Conservation (phyloP, 1,139 yeast genomes). For the Hansenula sp. region DNA sequence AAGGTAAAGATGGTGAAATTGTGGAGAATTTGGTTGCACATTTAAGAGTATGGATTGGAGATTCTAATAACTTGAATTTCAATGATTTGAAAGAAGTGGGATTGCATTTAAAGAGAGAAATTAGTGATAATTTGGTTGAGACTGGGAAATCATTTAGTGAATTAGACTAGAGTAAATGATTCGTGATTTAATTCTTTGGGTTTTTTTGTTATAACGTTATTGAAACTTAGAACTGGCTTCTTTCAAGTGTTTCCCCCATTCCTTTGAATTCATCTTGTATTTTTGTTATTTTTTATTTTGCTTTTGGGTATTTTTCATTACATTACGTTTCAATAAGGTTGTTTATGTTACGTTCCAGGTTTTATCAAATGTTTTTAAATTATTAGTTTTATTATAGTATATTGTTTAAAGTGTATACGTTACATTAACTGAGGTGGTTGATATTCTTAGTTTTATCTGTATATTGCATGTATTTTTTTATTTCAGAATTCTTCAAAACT, state of each 20-base stretch:
- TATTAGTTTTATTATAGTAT: too few relatives aligned
- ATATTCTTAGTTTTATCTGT: too few relatives aligned
- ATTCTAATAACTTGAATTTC: constrained; percentile 16
- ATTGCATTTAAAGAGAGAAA: constrained; percentile 20
- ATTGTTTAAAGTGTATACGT: too few relatives aligned
- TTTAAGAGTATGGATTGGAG: constrained; percentile 25
- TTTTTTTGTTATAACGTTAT: too few relatives aligned
- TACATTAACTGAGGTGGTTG: too few relatives aligned
- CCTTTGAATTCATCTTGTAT: too few relatives aligned
- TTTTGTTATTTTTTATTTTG: neutral
- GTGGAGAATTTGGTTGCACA: constrained; percentile 16
- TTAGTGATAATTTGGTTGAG: constrained; percentile 22
- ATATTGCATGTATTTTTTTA: too few relatives aligned
- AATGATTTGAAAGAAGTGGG: constrained; percentile 18
- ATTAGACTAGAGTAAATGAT: constrained; percentile 6
- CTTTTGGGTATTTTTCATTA: neutral
- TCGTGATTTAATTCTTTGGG: neutral
- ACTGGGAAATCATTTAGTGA: constrained; percentile 19
- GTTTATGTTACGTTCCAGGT: neutral
- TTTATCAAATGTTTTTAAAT: too few relatives aligned
- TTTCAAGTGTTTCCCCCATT: too few relatives aligned
- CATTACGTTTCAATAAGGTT: too few relatives aligned
- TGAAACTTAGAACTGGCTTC: too few relatives aligned
- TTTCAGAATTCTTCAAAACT: neutral
- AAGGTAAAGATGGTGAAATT: constrained; percentile 10